A percentile compares a stretch with the other conserved stretches of the same genome.
phyloP scores from a whole-genome alignment of 1,284 basidiomycete genomes.

The Cryptococcus sp. region DNA sequence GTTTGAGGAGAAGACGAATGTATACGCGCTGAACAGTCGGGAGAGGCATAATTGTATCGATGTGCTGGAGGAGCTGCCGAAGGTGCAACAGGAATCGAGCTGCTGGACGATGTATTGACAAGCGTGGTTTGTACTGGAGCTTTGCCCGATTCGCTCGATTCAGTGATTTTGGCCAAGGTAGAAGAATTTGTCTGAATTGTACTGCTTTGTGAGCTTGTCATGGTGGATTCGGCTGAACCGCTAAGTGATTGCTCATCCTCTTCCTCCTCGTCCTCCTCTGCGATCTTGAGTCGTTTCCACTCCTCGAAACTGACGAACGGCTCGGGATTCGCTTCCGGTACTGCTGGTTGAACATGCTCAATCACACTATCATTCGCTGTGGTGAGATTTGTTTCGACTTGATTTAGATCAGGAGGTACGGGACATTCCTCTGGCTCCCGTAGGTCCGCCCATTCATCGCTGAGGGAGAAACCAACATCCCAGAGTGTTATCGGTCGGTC shows the following conservation, averaged over 20 bases:
- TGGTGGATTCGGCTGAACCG: neutral
- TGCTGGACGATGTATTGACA: neutral
- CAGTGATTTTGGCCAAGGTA: conserved; percentile 3
- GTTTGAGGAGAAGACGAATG: conserved; percentile 79
- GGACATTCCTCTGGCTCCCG: conserved; percentile 17
- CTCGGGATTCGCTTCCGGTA: conserved; percentile 5
- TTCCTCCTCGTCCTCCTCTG: conserved; percentile 41
- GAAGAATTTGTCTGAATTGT: neutral
- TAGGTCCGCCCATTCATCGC: conserved; percentile 18
- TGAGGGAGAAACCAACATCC: conserved; percentile 25
- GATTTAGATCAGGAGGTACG: conserved; percentile 8
- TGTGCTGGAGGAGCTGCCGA: conserved; percentile 12
- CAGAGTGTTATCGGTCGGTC: conserved; percentile 12
- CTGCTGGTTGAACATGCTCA: conserved; percentile 1
- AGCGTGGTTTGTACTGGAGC: neutral
- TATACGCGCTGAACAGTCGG: conserved; percentile 91
- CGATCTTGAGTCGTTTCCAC: conserved; percentile 74
- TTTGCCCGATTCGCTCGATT: conserved; percentile 19
- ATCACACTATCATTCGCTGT: neutral
- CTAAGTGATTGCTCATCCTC: conserved; percentile 28
- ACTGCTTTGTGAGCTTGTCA: neutral
- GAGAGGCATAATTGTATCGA: conserved; percentile 90
- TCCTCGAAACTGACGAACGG: conserved; percentile 79
- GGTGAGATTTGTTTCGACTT: neutral
- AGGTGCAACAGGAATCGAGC: neutral